Evolutionary conservation across 768 basidiomycete species (phyloP).

Genomic region (Macrolepiota albuminosa): DNA sequence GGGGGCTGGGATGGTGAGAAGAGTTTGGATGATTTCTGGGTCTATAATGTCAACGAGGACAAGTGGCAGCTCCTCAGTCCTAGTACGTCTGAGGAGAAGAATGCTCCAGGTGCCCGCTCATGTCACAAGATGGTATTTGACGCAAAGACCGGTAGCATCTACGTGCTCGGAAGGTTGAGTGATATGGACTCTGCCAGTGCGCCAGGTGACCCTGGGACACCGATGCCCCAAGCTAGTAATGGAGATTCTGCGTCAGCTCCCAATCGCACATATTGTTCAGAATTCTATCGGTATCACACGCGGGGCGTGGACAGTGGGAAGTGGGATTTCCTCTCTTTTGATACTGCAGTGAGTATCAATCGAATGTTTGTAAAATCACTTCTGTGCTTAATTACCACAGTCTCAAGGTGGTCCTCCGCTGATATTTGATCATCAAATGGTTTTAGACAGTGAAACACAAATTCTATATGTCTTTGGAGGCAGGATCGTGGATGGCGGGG

Average conservation of each 20-base stretch:
- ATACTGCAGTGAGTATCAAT: slow-evolving; percentile 51
- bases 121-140: slow-evolving; percentile 86
- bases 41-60: slow-evolving; percentile 54
- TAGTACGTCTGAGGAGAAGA: slow-evolving; percentile 47
- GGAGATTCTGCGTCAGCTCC: slow-evolving; percentile 9
- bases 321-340: slow-evolving; percentile 68
- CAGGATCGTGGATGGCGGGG: slow-evolving; percentile 61
- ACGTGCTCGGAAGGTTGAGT: slow-evolving; percentile 64
- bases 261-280: slow-evolving; percentile 44
- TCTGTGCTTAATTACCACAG: slow-evolving; percentile 28
- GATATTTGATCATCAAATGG: slow-evolving; percentile 81
- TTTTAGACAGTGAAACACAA: slow-evolving; percentile 65
- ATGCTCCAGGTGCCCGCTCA: slow-evolving; percentile 66
- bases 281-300: slow-evolving; percentile 76
- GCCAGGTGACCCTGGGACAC: slow-evolving; percentile 17
- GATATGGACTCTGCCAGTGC: slow-evolving; percentile 44
- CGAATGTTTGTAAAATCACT: neutral
- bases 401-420: slow-evolving; percentile 64
- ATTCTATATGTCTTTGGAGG: slow-evolving; percentile 77
- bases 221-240: slow-evolving; percentile 7
- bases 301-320: slow-evolving; percentile 54
- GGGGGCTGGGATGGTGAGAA: slow-evolving; percentile 77
- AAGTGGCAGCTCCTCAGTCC: slow-evolving; percentile 59
- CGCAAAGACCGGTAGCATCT: slow-evolving; percentile 62
- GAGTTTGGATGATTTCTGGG: slow-evolving; percentile 78